These are phyloP conservation scores for Cryptosporidium parvum DNA, from an alignment of 169 alveolate genomes.

Conservation along the genomic window DNA sequence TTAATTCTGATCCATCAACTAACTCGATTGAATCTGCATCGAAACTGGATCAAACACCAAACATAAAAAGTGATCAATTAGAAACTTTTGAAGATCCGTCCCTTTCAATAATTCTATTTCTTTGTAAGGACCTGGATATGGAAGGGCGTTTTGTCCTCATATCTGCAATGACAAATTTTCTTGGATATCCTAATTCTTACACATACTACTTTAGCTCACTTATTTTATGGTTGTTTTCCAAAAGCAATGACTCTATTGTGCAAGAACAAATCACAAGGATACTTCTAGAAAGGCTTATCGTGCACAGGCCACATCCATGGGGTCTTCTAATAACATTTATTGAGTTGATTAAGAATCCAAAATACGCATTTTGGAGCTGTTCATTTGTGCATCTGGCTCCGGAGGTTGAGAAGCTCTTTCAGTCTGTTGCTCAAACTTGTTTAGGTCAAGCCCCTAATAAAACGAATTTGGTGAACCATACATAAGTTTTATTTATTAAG, in stretches of 20 bases:
- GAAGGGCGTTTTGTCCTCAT: conserved; percentile 89
- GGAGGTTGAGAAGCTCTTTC: conserved; percentile 83
- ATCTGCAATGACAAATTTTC: conserved; percentile 93
- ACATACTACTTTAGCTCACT: conserved; percentile 94
- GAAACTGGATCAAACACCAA: conserved; percentile 14
- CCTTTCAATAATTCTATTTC: conserved; percentile 82
- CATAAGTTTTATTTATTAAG: not conserved
- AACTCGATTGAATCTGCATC: conserved; percentile 13
- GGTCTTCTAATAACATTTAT: conserved; percentile 95
- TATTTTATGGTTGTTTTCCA: conserved; percentile 88
- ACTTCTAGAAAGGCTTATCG: conserved; percentile 91
- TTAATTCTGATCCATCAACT: not conserved
- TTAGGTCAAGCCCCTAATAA: conserved; percentile 66
- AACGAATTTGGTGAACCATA: conserved; percentile 15
- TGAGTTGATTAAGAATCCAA: conserved; percentile 93
- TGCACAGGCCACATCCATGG: conserved; percentile 98
- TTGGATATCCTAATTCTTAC: conserved; percentile 95
- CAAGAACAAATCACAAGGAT: conserved; percentile 93
- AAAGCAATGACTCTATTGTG: conserved; percentile 86
- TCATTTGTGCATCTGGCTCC: conserved; percentile 82
- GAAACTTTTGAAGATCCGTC: conserved; percentile 79
- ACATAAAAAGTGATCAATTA: not conserved
- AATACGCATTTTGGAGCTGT: conserved; percentile 84
- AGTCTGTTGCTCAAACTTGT: conserved; percentile 81
- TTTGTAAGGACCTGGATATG: conserved; percentile 83